Percentiles rank a stretch among this genome's conserved stretches.
phyloP scores from a whole-genome alignment of 495 filamentous ascomycete species.

The Lepidopterella palustris region DNA sequence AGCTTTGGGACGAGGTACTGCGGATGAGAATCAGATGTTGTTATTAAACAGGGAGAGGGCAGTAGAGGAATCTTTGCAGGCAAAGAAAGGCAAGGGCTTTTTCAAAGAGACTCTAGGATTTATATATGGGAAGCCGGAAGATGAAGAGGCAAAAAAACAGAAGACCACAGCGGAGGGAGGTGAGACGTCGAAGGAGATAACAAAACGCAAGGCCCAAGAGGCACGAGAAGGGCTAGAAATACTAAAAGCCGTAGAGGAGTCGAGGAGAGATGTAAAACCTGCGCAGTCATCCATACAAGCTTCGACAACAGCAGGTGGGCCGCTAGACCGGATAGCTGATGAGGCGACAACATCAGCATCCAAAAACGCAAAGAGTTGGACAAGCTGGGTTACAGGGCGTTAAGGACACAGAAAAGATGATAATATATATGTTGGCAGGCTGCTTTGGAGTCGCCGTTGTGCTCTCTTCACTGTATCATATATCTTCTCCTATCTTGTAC shows the following conservation, averaged over 20 bases:
- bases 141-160: constrained; percentile 20
- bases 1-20: constrained; percentile 26
- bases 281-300: neutral
- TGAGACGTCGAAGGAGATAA: neutral
- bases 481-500: constrained; percentile 23
- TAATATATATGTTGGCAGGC: neutral
- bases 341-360: constrained; percentile 3
- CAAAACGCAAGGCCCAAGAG: constrained; percentile 10
- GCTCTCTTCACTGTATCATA: constrained; percentile 18
- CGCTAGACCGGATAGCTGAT: constrained; percentile 29
- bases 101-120: neutral
- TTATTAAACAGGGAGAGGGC: constrained; percentile 33
- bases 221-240: constrained; percentile 15
- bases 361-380: constrained; percentile 21
- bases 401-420: constrained; percentile 6
- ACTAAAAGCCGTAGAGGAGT: constrained; percentile 23
- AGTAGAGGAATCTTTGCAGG: constrained; percentile 28
- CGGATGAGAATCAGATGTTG: constrained; percentile 30
- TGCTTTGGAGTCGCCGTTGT: neutral
- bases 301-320: constrained; percentile 14
- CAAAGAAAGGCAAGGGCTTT: constrained; percentile 23
- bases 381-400: constrained; percentile 25
- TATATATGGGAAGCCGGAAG: constrained; percentile 11
- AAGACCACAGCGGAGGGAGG: neutral
- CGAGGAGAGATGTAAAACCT: constrained; percentile 8